These are phyloP conservation scores for Entomortierella beljakovae DNA, from an alignment of 192 early-diverging fungal genomes.

Conservation along the genomic window DNA sequence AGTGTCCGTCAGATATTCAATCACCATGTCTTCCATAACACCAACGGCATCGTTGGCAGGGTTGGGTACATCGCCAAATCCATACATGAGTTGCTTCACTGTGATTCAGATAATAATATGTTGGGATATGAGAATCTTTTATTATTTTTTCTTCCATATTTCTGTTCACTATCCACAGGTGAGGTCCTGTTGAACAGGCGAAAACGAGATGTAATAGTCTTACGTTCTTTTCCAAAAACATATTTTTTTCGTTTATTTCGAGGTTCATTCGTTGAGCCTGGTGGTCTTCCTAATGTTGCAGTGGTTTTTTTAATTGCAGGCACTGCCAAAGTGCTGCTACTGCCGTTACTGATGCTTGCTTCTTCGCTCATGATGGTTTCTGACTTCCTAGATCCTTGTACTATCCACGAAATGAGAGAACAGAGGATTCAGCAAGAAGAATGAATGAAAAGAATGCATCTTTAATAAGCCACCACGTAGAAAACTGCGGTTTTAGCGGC, in stretches of 20 bases:
- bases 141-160: too few species aligned
- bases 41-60: slow-evolving; percentile 82
- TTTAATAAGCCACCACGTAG: slow-evolving; percentile 6
- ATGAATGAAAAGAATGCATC: neutral
- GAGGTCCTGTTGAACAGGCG: too few species aligned
- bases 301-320: slow-evolving; percentile 18
- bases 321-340: neutral
- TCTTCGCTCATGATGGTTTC: slow-evolving; percentile 1
- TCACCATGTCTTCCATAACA: slow-evolving; percentile 84
- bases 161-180: too few species aligned
- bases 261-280: slow-evolving; percentile 50
- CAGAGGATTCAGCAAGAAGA: neutral
- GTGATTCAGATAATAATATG: neutral
- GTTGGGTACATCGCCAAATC: slow-evolving; percentile 85
- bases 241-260: slow-evolving; percentile 53
- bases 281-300: slow-evolving; percentile 40
- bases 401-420: neutral
- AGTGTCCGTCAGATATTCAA: slow-evolving; percentile 82
- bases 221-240: slow-evolving; percentile 57
- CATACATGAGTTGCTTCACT: slow-evolving; percentile 86
- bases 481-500: slow-evolving; percentile 31
- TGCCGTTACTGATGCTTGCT: neutral
- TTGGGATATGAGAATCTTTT: too few species aligned
- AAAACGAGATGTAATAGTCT: too few species aligned
- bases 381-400: neutral